Conservation (phyloP, 257 asterid species). For the Solanum acaule region DNA sequence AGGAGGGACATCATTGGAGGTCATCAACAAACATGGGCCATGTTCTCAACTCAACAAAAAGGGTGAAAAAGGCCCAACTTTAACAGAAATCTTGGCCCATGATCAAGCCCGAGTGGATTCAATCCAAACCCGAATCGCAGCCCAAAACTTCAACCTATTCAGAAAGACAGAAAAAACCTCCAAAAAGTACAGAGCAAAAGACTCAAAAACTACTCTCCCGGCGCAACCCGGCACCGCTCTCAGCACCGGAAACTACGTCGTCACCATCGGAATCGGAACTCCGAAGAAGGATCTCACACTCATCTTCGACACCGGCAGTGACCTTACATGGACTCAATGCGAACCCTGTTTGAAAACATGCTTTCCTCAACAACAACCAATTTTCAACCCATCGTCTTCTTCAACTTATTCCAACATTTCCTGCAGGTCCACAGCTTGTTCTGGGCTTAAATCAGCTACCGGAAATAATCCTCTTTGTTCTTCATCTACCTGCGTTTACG, state of each 20-base stretch:
- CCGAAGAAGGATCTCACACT: constrained; percentile 33
- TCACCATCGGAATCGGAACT: constrained; percentile 53
- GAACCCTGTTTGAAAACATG: constrained; percentile 45
- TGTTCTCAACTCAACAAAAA: constrained; percentile 22
- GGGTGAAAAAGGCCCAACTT: constrained; percentile 2
- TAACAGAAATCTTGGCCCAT: constrained; percentile 32
- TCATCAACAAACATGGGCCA: constrained; percentile 50
- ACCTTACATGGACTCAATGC: constrained; percentile 86
- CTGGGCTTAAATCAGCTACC: constrained; percentile 31
- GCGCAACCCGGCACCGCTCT: constrained; percentile 36
- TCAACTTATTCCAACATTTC: constrained; percentile 43
- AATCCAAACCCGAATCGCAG: constrained; percentile 27
- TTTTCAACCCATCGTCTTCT: constrained; percentile 44
- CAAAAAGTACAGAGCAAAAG: neutral
- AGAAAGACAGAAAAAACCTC: neutral
- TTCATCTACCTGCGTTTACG: constrained; percentile 37
- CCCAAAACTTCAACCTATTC: neutral
- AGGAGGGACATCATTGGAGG: constrained; percentile 34
- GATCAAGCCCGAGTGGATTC: constrained; percentile 49
- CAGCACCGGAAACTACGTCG: constrained; percentile 59
- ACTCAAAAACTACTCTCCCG: constrained; percentile 23
- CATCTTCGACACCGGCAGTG: constrained; percentile 78
- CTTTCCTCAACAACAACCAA: constrained; percentile 50
- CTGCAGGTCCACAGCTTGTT: constrained; percentile 34
- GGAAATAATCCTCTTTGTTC: constrained; percentile 34